Conservation (phyloP, 805 yeast genomes). For the Hagleromyces aurorensis region DNA sequence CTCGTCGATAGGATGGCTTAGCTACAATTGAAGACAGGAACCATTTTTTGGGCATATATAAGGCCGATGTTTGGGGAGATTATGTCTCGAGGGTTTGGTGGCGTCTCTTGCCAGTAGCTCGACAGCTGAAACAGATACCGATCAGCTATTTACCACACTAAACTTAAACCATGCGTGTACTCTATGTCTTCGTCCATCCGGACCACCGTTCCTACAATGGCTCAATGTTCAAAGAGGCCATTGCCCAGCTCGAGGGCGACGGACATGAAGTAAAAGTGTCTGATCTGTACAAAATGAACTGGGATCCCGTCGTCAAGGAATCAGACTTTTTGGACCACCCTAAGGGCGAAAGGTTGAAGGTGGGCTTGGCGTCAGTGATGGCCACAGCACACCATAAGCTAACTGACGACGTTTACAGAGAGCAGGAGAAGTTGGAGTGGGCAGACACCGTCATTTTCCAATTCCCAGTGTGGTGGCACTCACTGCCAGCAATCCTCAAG, state of each 20-base stretch:
- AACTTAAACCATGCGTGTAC: conserved; percentile 16
- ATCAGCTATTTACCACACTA: too few species aligned
- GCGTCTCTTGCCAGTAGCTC: too few species aligned
- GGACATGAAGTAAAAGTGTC: conserved; percentile 25
- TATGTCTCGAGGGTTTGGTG: too few species aligned
- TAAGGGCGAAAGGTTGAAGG: conserved; percentile 10
- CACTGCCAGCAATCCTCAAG: conserved; percentile 28
- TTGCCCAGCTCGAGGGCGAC: conserved; percentile 12
- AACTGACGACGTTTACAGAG: conserved; percentile 24
- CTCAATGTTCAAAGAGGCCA: conserved; percentile 15
- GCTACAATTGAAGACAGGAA: too few species aligned
- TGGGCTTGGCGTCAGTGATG: conserved; percentile 14
- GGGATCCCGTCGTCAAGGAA: conserved; percentile 18
- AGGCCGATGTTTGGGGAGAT: too few species aligned
- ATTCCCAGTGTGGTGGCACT: conserved; percentile 30
- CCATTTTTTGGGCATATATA: too few species aligned
- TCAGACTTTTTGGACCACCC: conserved; percentile 16
- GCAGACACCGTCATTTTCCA: conserved; percentile 25
- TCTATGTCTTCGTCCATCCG: conserved; percentile 28
- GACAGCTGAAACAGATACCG: too few species aligned
- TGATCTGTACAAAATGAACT: conserved; percentile 21
- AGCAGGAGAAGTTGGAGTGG: conserved; percentile 26
- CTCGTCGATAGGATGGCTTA: too few species aligned
- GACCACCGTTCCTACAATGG: conserved; percentile 20
- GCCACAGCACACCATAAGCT: conserved; percentile 11